Percentiles rank a stretch among this genome's conserved stretches.
These are phyloP conservation scores for Hibiscus trionum DNA, from an alignment of 345 rosid genomes.

Conservation along the genomic window DNA sequence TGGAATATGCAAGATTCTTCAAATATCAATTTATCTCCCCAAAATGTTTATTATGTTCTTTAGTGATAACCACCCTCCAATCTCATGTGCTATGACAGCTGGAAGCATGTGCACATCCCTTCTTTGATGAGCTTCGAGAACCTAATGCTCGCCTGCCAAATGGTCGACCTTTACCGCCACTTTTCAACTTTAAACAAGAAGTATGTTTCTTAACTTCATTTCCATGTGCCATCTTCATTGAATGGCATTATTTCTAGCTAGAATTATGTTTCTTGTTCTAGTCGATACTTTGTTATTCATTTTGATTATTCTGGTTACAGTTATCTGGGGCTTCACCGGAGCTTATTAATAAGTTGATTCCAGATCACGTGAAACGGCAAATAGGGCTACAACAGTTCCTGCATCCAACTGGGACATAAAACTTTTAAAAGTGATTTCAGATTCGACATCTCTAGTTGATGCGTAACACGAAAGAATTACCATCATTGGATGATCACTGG, in stretches of 20 bases:
- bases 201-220: conserved; percentile 24
- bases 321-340: conserved; percentile 66
- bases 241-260: neutral
- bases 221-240: neutral
- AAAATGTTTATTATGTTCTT: neutral
- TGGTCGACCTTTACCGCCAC: conserved; percentile 51
- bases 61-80: neutral
- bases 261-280: neutral
- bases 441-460: conserved; percentile 21
- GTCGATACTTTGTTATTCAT: neutral
- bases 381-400: conserved; percentile 60
- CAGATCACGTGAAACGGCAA: conserved; percentile 74
- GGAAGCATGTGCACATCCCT: conserved; percentile 68
- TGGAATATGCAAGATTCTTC: neutral
- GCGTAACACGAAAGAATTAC: conserved; percentile 18
- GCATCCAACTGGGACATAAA: conserved; percentile 61
- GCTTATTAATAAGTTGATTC: conserved; percentile 76
- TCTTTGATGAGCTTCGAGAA: conserved; percentile 60
- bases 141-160: conserved; percentile 52
- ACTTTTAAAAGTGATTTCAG: neutral
- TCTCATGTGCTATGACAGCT: conserved; percentile 25
- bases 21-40: neutral
- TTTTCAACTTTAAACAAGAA: conserved; percentile 65
- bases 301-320: conserved; percentile 24
- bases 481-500: conserved; percentile 22